These are phyloP conservation scores for Didymosphaeria variabile DNA, from an alignment of 2,329 filamentous ascomycete genomes.

Conservation along the genomic window DNA sequence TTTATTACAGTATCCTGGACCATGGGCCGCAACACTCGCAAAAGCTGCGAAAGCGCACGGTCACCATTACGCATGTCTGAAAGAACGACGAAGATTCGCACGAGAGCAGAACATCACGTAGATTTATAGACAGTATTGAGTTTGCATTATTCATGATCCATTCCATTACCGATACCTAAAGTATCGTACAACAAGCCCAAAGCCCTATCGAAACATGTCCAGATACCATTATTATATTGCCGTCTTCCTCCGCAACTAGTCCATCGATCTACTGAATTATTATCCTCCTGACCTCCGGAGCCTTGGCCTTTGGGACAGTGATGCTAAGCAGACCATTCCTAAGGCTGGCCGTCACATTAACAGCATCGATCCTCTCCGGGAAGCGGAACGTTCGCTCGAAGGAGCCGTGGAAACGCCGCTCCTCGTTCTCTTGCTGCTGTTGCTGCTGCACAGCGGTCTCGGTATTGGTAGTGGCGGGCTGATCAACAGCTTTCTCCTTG, in stretches of 20 bases:
- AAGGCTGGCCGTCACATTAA: slow-evolving; percentile 68
- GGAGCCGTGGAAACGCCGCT: slow-evolving; percentile 67
- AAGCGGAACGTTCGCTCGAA: slow-evolving; percentile 76
- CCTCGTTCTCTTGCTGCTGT: slow-evolving; percentile 15
- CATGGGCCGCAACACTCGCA: too few species aligned
- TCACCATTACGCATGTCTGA: not conserved
- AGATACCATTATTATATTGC: not conserved
- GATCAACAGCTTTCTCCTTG: slow-evolving; percentile 40
- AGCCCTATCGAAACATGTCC: not conserved
- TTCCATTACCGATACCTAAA: slow-evolving; percentile 28
- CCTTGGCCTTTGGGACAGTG: slow-evolving; percentile 68
- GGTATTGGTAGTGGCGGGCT: slow-evolving; percentile 13
- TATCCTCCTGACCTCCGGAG: slow-evolving; percentile 36
- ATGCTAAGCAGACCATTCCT: slow-evolving; percentile 73
- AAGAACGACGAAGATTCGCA: not conserved
- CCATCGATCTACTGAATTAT: slow-evolving; percentile 33
- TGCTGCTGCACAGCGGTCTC: slow-evolving; percentile 31
- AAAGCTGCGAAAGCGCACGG: too few species aligned
- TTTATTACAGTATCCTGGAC: too few species aligned
- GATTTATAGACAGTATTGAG: not conserved
- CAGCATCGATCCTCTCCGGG: slow-evolving; percentile 69
- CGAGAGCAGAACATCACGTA: not conserved
- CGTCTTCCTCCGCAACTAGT: not conserved
- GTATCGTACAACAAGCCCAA: slow-evolving; percentile 18
- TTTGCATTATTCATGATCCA: slow-evolving; percentile 8